Evolutionary conservation across 2,329 filamentous ascomycete species (phyloP).

Genomic region (Clonostachys chloroleuca): DNA sequence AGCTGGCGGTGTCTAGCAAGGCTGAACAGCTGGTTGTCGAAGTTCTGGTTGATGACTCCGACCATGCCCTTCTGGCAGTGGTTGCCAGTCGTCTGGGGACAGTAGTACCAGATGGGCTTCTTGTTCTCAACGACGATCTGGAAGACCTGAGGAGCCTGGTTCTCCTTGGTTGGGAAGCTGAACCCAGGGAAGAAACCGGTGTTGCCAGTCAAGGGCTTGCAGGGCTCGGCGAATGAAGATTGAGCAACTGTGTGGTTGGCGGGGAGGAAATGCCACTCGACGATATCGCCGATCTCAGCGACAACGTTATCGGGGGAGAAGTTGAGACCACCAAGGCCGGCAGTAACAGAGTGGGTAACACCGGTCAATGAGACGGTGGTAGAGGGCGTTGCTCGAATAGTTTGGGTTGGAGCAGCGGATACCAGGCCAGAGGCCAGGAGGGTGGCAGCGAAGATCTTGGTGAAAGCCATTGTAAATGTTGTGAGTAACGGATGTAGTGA

Average conservation of each 20-base stretch:
- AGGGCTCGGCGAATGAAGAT: conserved; percentile 35
- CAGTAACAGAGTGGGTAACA: conserved; percentile 38
- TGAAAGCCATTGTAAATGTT: conserved; percentile 35
- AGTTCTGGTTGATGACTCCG: conserved; percentile 38
- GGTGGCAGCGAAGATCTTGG: conserved; percentile 37
- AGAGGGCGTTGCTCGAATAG: conserved; percentile 15
- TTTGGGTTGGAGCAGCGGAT: conserved; percentile 21
- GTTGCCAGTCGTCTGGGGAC: conserved; percentile 28
- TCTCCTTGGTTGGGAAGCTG: conserved; percentile 26
- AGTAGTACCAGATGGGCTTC: conserved; percentile 38
- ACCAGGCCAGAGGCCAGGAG: conserved; percentile 39
- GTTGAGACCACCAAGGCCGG: conserved; percentile 34
- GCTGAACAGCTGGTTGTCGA: conserved; percentile 19
- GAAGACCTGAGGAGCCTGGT: conserved; percentile 35
- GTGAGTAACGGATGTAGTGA: background rate
- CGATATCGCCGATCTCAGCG: conserved; percentile 40
- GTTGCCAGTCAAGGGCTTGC: conserved; percentile 28
- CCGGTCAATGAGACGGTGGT: conserved; percentile 27
- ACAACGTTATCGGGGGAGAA: conserved; percentile 47
- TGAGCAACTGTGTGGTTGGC: conserved; percentile 43
- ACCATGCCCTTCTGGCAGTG: conserved; percentile 46
- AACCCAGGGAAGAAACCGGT: conserved; percentile 41
- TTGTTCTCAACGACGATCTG: conserved; percentile 33
- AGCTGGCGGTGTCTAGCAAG: conserved; percentile 24
- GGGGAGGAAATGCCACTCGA: conserved; percentile 52